phyloP scores from a whole-genome alignment of 257 asterid species.

The Plantago ovata region DNA sequence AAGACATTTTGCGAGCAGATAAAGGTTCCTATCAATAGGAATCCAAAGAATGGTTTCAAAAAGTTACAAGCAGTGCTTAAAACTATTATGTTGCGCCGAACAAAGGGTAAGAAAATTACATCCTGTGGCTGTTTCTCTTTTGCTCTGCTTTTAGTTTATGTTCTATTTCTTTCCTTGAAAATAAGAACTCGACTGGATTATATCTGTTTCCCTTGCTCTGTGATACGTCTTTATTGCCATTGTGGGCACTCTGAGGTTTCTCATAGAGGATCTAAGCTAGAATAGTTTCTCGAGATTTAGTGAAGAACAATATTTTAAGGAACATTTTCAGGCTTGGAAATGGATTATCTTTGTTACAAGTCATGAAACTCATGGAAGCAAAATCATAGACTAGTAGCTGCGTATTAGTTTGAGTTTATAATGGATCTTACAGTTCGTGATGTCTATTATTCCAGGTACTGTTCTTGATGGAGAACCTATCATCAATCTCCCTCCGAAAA shows the following conservation, averaged over 20 bases:
- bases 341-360: no score
- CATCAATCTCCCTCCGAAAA: conserved; percentile 79
- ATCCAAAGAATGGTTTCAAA: conserved; percentile 74
- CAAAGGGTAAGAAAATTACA: conserved; percentile 51
- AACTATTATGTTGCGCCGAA: conserved; percentile 95
- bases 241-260: no score
- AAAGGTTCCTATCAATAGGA: conserved; percentile 76
- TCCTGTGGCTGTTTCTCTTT: conserved; percentile 4
- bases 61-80: conserved; percentile 90
- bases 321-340: no score
- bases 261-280: no score
- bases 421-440: conserved; percentile 6
- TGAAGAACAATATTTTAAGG: no score
- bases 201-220: no score
- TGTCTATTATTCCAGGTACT: conserved; percentile 49
- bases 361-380: no score
- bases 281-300: no score
- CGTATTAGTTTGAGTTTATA: background rate
- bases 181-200: conserved; percentile 11
- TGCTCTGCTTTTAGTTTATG: conserved; percentile 6
- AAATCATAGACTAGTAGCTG: no score
- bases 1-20: conserved; percentile 65
- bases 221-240: no score
- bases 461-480: conserved; percentile 88
- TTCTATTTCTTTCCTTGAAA: conserved; percentile 4